Evolutionary conservation across 805 yeast genomes (phyloP), one percentile per base, ranked within the genome.

Genomic region (Schizosaccharomyces cryophilus): DNA sequence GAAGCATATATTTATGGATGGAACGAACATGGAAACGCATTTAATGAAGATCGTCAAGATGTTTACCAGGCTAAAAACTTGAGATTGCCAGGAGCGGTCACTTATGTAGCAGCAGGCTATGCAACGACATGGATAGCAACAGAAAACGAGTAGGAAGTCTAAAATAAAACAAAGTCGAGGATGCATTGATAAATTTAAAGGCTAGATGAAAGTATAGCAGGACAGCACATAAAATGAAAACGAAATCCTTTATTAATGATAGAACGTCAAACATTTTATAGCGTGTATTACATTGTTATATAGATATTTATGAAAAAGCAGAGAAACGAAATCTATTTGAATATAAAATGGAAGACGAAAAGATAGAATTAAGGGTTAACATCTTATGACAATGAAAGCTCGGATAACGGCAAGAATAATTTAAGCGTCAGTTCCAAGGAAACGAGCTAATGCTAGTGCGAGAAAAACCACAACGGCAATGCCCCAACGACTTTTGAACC

Each of bases 11-110:
- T 40, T 21, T 56, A 40, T 24, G 60, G 60, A 19, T 56, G 60
- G 60, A 56, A 56, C 21, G 60, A 56, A 15, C 60, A 56, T 17
- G 60, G 60, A 21, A 56, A 56, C 17, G 42, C 47, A n/a, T 26
- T n/a, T n/a, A 24, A 19, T 38, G 42, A 40, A 21, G 29, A 35
- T 35, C 21, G 29, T 31, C 19, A 21, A 35, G 60, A 56, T 30
- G 60, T 56, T 30, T 35, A 56, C 35, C n/a, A 24, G 9, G 60
- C 47, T 29, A 21, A 29, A 26, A 24, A n/a, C 6, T 15, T 56
- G 19, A 11, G 21, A 35, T 21, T 56, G 7, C 42, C 30, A 21
- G 60, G 42, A 17, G 5, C 11, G 24, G 60, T 26, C 3, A 31
- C 21, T 13, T 31, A 29, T 24, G 60, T 56, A 17, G 47, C 42